Evolutionary conservation across 257 asterid genomes (phyloP).

Genomic region (Cordia subcordata): DNA sequence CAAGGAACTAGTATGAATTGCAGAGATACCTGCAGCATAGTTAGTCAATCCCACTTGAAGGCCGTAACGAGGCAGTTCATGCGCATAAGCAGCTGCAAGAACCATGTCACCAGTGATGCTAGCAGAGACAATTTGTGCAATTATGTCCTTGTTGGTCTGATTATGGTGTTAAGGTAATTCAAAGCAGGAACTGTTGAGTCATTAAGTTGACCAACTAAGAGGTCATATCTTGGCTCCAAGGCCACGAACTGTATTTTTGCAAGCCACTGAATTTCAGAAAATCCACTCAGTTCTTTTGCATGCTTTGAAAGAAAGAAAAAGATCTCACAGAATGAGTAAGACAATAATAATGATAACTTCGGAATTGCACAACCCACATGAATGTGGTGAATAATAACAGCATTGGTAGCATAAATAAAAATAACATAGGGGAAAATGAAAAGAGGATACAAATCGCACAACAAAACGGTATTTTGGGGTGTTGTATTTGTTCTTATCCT

Average conservation of each 20-base stretch:
- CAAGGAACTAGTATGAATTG: background rate
- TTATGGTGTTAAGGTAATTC: conserved; percentile 26
- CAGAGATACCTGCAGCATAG: conserved; percentile 54
- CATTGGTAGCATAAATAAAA: background rate
- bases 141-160: conserved; percentile 63
- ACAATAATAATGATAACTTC: too few species aligned
- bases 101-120: conserved; percentile 64
- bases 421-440: background rate
- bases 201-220: background rate
- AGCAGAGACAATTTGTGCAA: conserved; percentile 62
- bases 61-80: conserved; percentile 61
- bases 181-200: background rate
- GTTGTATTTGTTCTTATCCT: conserved; percentile 69
- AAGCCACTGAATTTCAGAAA: too few species aligned
- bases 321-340: too few species aligned
- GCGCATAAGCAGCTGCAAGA: conserved; percentile 58
- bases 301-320: too few species aligned
- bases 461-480: conserved; percentile 70
- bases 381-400: too few species aligned
- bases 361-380: too few species aligned
- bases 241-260: background rate
- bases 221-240: too few species aligned
- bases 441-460: conserved; percentile 66
- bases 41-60: conserved; percentile 66
- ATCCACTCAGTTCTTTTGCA: too few species aligned